Conservation (phyloP, 2,329 filamentous ascomycete species). For the Monilinia vaccinii-corymbosi region DNA sequence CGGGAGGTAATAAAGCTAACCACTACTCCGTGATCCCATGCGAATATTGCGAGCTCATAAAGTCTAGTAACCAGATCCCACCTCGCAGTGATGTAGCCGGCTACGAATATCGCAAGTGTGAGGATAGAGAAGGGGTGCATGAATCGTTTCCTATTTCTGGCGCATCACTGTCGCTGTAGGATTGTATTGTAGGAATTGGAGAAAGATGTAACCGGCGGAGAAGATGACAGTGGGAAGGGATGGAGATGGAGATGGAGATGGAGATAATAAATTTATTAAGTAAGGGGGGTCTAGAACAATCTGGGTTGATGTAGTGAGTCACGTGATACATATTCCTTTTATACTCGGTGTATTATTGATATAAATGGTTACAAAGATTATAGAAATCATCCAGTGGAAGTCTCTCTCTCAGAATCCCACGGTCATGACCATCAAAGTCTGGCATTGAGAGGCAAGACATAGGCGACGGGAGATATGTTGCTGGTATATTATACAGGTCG, state of each 20-base stretch:
- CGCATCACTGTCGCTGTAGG: constrained; percentile 24
- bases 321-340: background rate
- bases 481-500: background rate
- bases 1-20: constrained; percentile 38
- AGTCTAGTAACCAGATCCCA: constrained; percentile 96
- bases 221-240: background rate
- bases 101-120: constrained; percentile 96
- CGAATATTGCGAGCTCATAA: constrained; percentile 94
- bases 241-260: background rate
- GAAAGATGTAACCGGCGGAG: background rate
- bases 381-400: too few species aligned
- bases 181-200: background rate
- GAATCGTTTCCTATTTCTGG: constrained; percentile 28
- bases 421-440: background rate
- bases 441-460: background rate
- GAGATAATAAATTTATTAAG: constrained; percentile 7
- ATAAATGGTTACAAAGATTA: too few species aligned
- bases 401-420: background rate
- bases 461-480: background rate
- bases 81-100: constrained; percentile 97
- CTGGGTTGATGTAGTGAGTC: background rate
- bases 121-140: constrained; percentile 98
- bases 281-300: background rate
- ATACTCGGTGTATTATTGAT: too few species aligned
- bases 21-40: constrained; percentile 97